Percentiles rank a stretch among this genome's conserved stretches.
phyloP scores from a whole-genome alignment of 805 yeast species.

The Metschnikowia rubicola region DNA sequence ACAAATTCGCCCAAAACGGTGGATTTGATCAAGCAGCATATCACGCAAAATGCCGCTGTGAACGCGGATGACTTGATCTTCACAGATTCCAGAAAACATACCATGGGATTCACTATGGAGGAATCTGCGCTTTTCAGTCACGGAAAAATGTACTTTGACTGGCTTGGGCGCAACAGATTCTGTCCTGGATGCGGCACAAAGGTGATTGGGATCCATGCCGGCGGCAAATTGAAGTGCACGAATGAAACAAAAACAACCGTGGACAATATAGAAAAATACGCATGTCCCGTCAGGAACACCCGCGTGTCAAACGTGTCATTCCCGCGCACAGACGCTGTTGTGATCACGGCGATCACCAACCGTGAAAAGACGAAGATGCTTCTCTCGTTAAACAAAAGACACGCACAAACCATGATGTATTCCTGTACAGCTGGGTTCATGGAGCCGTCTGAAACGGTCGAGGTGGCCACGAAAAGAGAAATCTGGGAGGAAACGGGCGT shows the following conservation, averaged over 20 bases:
- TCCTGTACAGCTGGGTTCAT: slow-evolving; percentile 92
- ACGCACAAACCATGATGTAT: slow-evolving; percentile 55
- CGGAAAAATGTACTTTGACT: slow-evolving; percentile 79
- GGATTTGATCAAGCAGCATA: slow-evolving; percentile 29
- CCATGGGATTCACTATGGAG: slow-evolving; percentile 28
- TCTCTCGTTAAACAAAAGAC: slow-evolving; percentile 67
- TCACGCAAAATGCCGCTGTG: slow-evolving; percentile 1
- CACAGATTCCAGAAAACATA: slow-evolving; percentile 35
- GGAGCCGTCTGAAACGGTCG: slow-evolving; percentile 93
- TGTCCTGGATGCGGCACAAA: slow-evolving; percentile 85
- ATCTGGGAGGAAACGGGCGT: slow-evolving; percentile 97
- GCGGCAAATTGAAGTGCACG: slow-evolving; percentile 39
- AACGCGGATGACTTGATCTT: slow-evolving; percentile 20
- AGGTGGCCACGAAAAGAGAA: slow-evolving; percentile 82
- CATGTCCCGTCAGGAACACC: slow-evolving; percentile 37
- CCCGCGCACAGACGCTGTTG: slow-evolving; percentile 90
- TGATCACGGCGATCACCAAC: slow-evolving; percentile 76
- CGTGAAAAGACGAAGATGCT: slow-evolving; percentile 57
- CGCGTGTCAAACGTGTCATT: slow-evolving; percentile 73
- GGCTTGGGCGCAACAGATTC: slow-evolving; percentile 68
- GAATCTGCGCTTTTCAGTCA: slow-evolving; percentile 76
- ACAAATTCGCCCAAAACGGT: slow-evolving; percentile 42
- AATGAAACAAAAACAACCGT: slow-evolving; percentile 11
- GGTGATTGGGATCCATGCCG: slow-evolving; percentile 62
- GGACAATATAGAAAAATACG: slow-evolving; percentile 14